Percentiles rank a stretch among this genome's conserved stretches.
Conservation (phyloP, 2,329 filamentous ascomycete genomes). For the Chrysosporium queenslandicum region DNA sequence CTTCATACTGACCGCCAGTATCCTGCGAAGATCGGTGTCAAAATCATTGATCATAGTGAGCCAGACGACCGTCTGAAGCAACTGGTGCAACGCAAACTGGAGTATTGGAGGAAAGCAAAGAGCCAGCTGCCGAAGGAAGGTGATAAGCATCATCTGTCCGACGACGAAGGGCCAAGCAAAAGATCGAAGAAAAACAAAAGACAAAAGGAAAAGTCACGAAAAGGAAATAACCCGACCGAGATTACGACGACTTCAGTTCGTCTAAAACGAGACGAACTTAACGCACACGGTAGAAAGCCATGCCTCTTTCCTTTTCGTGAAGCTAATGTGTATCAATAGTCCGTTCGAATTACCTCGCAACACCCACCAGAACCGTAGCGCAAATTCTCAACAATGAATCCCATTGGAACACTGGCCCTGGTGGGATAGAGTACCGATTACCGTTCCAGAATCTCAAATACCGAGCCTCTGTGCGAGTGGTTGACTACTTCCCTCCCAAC, state of each 20-base stretch:
- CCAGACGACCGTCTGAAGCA: constrained; percentile 40
- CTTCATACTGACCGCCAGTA: constrained; percentile 52
- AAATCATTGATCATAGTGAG: constrained; percentile 41
- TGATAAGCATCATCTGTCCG: constrained; percentile 18
- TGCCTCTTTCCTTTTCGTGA: constrained; percentile 13
- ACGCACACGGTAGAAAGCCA: constrained; percentile 35
- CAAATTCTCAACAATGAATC: constrained; percentile 42
- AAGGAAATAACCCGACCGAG: constrained; percentile 1
- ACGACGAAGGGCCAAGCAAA: constrained; percentile 13
- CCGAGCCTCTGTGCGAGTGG: constrained; percentile 59
- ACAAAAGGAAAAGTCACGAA: constrained; percentile 22
- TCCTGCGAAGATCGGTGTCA: constrained; percentile 50
- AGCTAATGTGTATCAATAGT: constrained; percentile 34
- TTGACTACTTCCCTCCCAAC: constrained; percentile 65
- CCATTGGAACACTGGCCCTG: constrained; percentile 40
- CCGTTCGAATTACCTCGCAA: constrained; percentile 37
- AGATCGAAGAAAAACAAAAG: constrained; percentile 28
- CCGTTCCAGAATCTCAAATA: constrained; percentile 70
- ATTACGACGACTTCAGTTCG: constrained; percentile 12
- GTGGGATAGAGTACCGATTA: constrained; percentile 40
- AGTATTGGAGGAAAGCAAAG: constrained; percentile 50
- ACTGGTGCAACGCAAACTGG: constrained; percentile 53
- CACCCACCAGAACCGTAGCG: constrained; percentile 32
- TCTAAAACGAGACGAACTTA: constrained; percentile 23
- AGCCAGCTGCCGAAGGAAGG: constrained; percentile 23